Conservation (phyloP, 2,329 filamentous ascomycete species). For the Pyrenochaeta sp. region DNA sequence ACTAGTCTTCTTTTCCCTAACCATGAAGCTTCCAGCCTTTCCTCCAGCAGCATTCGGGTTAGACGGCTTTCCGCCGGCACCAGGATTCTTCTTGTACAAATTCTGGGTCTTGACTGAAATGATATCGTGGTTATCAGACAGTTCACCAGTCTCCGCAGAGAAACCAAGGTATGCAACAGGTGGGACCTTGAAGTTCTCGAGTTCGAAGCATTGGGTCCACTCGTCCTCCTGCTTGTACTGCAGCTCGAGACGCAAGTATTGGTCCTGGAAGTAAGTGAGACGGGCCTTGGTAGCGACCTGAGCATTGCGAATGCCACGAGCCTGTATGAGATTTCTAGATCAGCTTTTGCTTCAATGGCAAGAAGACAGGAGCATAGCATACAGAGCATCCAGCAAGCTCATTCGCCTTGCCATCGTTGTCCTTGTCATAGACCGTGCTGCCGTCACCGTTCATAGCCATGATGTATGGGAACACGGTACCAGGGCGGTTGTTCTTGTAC, state of each 20-base stretch:
- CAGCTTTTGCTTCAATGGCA: conserved; percentile 12
- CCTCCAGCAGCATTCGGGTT: conserved; percentile 23
- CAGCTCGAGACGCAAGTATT: conserved; percentile 85
- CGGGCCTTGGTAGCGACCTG: conserved; percentile 80
- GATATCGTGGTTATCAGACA: conserved; percentile 98
- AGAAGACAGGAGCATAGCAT: conserved; percentile 35
- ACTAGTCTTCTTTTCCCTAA: conserved; percentile 56
- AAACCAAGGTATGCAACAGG: conserved; percentile 70
- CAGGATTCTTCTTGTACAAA: conserved; percentile 70
- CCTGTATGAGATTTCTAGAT: conserved; percentile 56
- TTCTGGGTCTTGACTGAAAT: conserved; percentile 86
- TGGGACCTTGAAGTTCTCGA: conserved; percentile 75
- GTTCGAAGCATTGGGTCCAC: conserved; percentile 89
- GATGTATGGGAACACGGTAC: conserved; percentile 94
- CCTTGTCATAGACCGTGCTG: conserved; percentile 86
- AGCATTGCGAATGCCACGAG: conserved; percentile 81
- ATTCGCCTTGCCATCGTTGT: conserved; percentile 90
- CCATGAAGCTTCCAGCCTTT: conserved; percentile 39
- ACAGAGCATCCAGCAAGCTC: conserved; percentile 93
- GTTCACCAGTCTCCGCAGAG: conserved; percentile 89
- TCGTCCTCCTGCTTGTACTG: conserved; percentile 91
- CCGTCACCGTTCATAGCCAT: conserved; percentile 99
- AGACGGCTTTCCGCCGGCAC: conserved; percentile 21
- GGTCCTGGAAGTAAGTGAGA: conserved; percentile 96
- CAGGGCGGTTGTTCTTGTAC: conserved; percentile 98